Base-by-base conservation (phyloP, 345 rosid species). In the Raphanus sativus region DNA sequence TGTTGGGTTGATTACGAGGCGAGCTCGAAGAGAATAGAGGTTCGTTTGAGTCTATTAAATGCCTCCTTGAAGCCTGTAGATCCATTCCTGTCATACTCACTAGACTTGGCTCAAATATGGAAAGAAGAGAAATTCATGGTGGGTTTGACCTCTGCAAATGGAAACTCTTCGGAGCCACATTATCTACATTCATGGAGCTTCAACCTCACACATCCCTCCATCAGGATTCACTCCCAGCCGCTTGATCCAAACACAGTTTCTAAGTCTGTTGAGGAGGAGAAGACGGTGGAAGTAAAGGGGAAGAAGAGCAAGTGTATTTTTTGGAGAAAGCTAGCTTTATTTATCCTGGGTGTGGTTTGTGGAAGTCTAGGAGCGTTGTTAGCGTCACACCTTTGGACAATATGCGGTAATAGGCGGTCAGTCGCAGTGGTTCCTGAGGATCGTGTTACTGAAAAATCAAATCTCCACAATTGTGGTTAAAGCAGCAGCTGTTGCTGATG, bases 1-100 rank as follows among this genome's bases (percentile, higher is more conserved):
- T 83, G 91, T 58, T 94, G 98, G 98, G 84, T 94, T 64, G 97
- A 92, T 81, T 94, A 90, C 15, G 91, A 88, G 32, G 94, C 97
- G 0, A 84, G 87, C 29, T 89, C 95, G 0, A 92, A 85, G 81
- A 84, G 92, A 76, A 64, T 90, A 29, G 98, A 94, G 80, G 90
- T 94, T 72, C 85, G 97, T 74, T 61, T 92, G 87, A 85, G 88
- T 81, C 67, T 77, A 13, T 85, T 68, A 21, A 21, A 21, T 63
- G 66, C 77, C 8, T 79, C 69, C 33, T 62, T 59, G 15, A 90
- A 86, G 77, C 98, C 97, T 0, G 71, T 84, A 0, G 85, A 86
- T 86, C 94, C 97, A 15, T 74, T 88, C 40, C 83, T 92, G 12
- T 83, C 87, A 2, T 81, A 87, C 84, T 75, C 78, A 3, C 75